Percentiles rank a stretch among this genome's conserved stretches.
These are phyloP conservation scores for Chlorella sorokiniana DNA, from an alignment of 139 green algal genomes.

Conservation along the genomic window DNA sequence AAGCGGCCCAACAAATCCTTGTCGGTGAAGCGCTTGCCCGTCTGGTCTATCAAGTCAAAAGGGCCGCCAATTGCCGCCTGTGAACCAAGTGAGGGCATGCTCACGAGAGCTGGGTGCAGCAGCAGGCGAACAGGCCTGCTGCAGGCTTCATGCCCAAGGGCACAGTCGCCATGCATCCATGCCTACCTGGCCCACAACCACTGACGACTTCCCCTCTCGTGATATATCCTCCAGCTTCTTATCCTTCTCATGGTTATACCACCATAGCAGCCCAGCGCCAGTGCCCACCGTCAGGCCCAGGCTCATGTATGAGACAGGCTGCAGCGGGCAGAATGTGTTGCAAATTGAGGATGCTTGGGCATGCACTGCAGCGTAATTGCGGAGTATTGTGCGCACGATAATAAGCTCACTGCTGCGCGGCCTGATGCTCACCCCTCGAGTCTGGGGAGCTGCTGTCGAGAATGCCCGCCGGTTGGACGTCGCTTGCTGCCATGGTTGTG, in stretches of 20 bases:
- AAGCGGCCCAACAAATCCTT: slow-evolving; percentile 87
- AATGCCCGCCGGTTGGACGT: not conserved
- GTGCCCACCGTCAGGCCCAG: slow-evolving; percentile 56
- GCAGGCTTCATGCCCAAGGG: too few relatives aligned
- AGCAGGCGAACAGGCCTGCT: not conserved
- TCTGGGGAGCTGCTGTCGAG: slow-evolving; percentile 5
- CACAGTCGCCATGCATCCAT: not conserved
- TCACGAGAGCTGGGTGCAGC: not conserved
- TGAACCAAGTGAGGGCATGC: not conserved
- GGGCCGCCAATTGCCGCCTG: slow-evolving; percentile 89
- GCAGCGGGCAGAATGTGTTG: not conserved
- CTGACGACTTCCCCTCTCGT: slow-evolving; percentile 21
- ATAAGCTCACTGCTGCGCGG: too few relatives aligned
- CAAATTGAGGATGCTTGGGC: not conserved
- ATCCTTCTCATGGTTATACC: slow-evolving; percentile 44
- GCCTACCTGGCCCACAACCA: slow-evolving; percentile 32
- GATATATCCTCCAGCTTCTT: slow-evolving; percentile 41
- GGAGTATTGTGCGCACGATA: too few relatives aligned
- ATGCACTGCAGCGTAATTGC: not conserved
- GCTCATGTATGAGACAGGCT: slow-evolving; percentile 59
- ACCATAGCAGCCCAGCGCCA: slow-evolving; percentile 51
- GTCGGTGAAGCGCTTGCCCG: slow-evolving; percentile 81
- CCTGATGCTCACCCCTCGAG: slow-evolving; percentile 19
- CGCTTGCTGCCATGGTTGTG: slow-evolving; percentile 6
- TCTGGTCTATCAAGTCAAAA: slow-evolving; percentile 84